Conservation (phyloP, 2,329 filamentous ascomycete species). For the Cordyceps militaris region DNA sequence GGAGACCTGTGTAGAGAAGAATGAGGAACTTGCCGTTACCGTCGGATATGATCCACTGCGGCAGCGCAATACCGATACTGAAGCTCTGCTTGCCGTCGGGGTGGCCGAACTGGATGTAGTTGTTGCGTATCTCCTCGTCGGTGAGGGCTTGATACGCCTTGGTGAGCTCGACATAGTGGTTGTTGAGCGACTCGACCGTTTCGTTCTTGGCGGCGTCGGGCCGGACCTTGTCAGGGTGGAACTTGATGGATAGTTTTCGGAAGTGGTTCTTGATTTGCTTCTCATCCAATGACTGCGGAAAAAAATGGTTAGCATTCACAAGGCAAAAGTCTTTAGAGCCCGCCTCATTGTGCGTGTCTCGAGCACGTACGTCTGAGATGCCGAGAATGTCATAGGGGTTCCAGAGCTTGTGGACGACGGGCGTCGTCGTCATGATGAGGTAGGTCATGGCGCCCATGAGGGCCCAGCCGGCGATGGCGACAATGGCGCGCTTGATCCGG, state of each 20-base stretch:
- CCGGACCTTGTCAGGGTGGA: slow-evolving; percentile 87
- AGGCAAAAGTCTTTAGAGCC: too few species aligned
- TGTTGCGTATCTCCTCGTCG: slow-evolving; percentile 94
- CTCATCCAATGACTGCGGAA: slow-evolving; percentile 64
- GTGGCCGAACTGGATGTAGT: slow-evolving; percentile 92
- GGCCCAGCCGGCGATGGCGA: slow-evolving; percentile 70
- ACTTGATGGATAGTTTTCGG: slow-evolving; percentile 75
- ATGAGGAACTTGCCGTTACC: slow-evolving; percentile 95
- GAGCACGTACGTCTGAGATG: slow-evolving; percentile 68
- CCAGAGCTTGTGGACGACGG: slow-evolving; percentile 71
- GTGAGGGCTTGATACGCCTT: slow-evolving; percentile 98
- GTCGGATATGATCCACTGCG: slow-evolving; percentile 85
- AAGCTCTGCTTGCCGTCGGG: slow-evolving; percentile 97
- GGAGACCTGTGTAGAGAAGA: slow-evolving; percentile 76
- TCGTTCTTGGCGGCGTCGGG: slow-evolving; percentile 83
- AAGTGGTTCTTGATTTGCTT: slow-evolving; percentile 90
- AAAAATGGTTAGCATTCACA: not conserved
- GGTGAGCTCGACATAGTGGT: slow-evolving; percentile 86
- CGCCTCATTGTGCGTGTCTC: too few species aligned
- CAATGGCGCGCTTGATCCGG: slow-evolving; percentile 74
- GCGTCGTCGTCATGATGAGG: slow-evolving; percentile 73
- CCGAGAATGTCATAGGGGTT: slow-evolving; percentile 95
- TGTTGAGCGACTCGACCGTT: slow-evolving; percentile 75
- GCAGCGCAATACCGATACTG: slow-evolving; percentile 94
- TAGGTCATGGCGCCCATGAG: slow-evolving; percentile 89